A percentile compares a stretch with the other conserved stretches of the same genome.
Conservation (phyloP, 2,329 filamentous ascomycete species). For the Beauveria bassiana region DNA sequence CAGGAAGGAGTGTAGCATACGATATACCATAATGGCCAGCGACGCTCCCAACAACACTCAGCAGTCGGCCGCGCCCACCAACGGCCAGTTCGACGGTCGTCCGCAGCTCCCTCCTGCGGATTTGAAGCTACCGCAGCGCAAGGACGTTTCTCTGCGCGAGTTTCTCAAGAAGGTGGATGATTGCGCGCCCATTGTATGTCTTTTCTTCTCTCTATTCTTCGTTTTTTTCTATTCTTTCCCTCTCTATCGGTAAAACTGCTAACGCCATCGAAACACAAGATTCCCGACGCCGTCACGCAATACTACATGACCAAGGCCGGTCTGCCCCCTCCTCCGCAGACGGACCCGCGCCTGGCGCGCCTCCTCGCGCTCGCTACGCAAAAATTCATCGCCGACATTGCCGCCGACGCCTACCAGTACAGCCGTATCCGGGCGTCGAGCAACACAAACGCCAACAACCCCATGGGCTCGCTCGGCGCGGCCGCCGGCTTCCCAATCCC, state of each 20-base stretch:
- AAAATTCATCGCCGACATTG: slow-evolving; percentile 97
- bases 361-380: slow-evolving; percentile 96
- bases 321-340: slow-evolving; percentile 84
- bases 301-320: slow-evolving; percentile 97
- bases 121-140: slow-evolving; percentile 63
- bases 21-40: slow-evolving; percentile 24
- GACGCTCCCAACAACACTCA: slow-evolving; percentile 28
- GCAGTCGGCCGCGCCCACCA: slow-evolving; percentile 21
- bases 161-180: slow-evolving; percentile 97
- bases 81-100: slow-evolving; percentile 20
- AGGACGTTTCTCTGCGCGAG: slow-evolving; percentile 86
- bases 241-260: background rate
- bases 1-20: background rate
- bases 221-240: background rate
- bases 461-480: slow-evolving; percentile 78
- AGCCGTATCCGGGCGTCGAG: slow-evolving; percentile 91
- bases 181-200: slow-evolving; percentile 85
- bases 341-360: slow-evolving; percentile 81
- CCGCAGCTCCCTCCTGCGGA: slow-evolving; percentile 43
- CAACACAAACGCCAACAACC: slow-evolving; percentile 77
- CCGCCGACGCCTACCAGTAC: slow-evolving; percentile 96
- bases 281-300: slow-evolving; percentile 93
- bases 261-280: slow-evolving; percentile 41
- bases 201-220: background rate
- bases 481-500: slow-evolving; percentile 61